Evolutionary conservation across 108 stramenopile genomes (phyloP), one percentile per base, ranked within the genome.

Genomic region (Chaetoceros tenuissimus): DNA sequence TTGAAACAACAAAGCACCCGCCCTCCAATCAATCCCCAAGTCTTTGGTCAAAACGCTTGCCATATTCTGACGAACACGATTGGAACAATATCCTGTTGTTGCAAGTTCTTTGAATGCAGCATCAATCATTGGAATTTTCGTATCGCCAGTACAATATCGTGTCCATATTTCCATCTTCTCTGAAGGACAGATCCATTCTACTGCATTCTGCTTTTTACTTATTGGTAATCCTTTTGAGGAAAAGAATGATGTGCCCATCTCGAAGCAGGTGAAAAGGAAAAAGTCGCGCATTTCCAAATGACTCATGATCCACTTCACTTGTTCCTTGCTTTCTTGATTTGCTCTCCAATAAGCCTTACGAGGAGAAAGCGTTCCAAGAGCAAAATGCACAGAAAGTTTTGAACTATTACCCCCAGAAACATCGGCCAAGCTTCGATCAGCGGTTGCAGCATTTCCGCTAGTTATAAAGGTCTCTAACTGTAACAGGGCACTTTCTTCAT

Each of bases 1-100:
- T 55, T 95, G 89, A 59, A 91, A 95, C 72, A 59, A 79, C 52
- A 89, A 80, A 3, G 94, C 94, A 0, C 92, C 96, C 18, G 85
- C 68, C 25, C 96, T 68, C 96, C 94, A 96, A 67, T 96, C 96
- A 30, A 89, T 50, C 20, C 62, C 45, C 7, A 95, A 53, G 63
- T 97, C 94, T 51, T 81, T 83, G 0, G 80, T 74, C 47, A 97
- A 56, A 30, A 91, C 84, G 24, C 85, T 87, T 17, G 93, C 96
- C 40, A 84, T 79, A 62, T 92, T 94, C 53, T 97, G 94, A 50
- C 91, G 79, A 2, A 87, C 93, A 19, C 96, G 84, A 68, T 95
- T 97, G 29, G 84, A 87, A 70, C 85, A 87, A 68, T 91, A 97
- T 7, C 96, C 96, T 24, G 89, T 93, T 5, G 59, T 47, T 1